These are phyloP conservation scores for Colletotrichum endophyticum DNA, from an alignment of 2,329 filamentous ascomycete genomes.

Conservation along the genomic window DNA sequence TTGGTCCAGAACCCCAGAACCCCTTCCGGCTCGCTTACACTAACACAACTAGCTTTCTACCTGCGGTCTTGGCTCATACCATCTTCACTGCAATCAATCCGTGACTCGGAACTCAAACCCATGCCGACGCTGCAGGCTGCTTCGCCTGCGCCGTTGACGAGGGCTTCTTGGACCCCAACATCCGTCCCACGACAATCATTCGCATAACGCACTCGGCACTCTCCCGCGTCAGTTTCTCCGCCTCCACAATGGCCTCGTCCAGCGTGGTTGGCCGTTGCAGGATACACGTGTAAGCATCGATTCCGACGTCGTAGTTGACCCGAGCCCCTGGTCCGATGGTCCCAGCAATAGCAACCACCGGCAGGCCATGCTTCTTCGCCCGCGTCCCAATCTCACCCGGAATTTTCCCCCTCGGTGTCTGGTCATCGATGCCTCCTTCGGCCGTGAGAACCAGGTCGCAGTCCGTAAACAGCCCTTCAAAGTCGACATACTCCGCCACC, in stretches of 20 bases:
- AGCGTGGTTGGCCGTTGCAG: slow-evolving; percentile 34
- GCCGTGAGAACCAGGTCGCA: slow-evolving; percentile 58
- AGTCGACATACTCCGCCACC: slow-evolving; percentile 54
- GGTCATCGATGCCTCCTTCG: slow-evolving; percentile 56
- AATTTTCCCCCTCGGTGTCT: slow-evolving; percentile 57
- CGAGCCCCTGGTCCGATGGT: slow-evolving; percentile 38
- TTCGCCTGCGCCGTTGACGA: not conserved
- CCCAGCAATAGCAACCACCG: slow-evolving; percentile 45
- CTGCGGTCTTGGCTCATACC: slow-evolving; percentile 11
- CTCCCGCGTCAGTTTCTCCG: slow-evolving; percentile 33
- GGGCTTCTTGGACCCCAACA: slow-evolving; percentile 24
- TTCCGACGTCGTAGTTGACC: slow-evolving; percentile 37
- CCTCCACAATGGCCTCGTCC: slow-evolving; percentile 32
- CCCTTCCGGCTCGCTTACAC: not conserved
- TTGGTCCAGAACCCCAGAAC: not conserved
- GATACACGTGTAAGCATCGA: slow-evolving; percentile 37
- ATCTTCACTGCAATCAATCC: not conserved
- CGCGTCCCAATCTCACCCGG: slow-evolving; percentile 55
- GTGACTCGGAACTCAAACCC: not conserved
- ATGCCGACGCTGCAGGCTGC: not conserved
- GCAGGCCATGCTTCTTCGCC: slow-evolving; percentile 47
- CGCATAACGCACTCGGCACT: slow-evolving; percentile 38
- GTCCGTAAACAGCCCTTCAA: slow-evolving; percentile 48
- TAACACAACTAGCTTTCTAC: not conserved
- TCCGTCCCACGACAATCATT: slow-evolving; percentile 33